Conservation (phyloP, 129 eudicot genomes). For the Kitagawia praeruptora region DNA sequence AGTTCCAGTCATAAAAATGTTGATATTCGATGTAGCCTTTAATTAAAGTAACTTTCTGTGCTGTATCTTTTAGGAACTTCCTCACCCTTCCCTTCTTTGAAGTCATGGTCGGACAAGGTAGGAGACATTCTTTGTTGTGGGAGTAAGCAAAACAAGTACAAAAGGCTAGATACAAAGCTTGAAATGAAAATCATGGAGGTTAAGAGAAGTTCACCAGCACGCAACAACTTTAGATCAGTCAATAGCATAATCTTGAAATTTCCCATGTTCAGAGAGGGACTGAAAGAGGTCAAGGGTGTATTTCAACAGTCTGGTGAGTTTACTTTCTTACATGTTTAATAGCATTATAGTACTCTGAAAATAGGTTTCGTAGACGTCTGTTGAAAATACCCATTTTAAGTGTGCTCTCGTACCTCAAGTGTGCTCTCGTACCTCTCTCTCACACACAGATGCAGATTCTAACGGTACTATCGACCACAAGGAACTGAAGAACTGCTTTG, state of each 20-base stretch:
- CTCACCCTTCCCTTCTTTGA: constrained; percentile 28
- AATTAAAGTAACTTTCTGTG: neutral
- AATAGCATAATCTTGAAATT: constrained; percentile 63
- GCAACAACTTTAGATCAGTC: constrained; percentile 42
- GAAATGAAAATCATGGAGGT: constrained; percentile 61
- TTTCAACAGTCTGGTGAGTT: constrained; percentile 49
- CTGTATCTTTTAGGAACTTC: constrained; percentile 24
- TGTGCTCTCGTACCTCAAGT: constrained; percentile 5
- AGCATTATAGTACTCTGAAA: neutral
- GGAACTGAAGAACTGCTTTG: constrained; percentile 59
- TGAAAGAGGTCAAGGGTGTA: constrained; percentile 45
- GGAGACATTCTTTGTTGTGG: constrained; percentile 44
- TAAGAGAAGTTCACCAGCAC: constrained; percentile 31
- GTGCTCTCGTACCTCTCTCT: constrained; percentile 1
- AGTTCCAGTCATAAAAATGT: neutral
- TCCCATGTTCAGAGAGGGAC: constrained; percentile 52
- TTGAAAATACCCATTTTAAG: neutral
- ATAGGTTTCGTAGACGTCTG: neutral
- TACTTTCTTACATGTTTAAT: constrained; percentile 3
- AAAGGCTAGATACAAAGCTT: constrained; percentile 47
- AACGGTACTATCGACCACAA: constrained; percentile 51
- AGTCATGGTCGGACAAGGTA: constrained; percentile 42
- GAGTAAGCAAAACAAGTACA: constrained; percentile 32
- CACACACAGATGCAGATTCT: constrained; percentile 52
- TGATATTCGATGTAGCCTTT: neutral